Evolutionary conservation across 306 rosid species (phyloP).

Genomic region (Cucurbita maxima): DNA sequence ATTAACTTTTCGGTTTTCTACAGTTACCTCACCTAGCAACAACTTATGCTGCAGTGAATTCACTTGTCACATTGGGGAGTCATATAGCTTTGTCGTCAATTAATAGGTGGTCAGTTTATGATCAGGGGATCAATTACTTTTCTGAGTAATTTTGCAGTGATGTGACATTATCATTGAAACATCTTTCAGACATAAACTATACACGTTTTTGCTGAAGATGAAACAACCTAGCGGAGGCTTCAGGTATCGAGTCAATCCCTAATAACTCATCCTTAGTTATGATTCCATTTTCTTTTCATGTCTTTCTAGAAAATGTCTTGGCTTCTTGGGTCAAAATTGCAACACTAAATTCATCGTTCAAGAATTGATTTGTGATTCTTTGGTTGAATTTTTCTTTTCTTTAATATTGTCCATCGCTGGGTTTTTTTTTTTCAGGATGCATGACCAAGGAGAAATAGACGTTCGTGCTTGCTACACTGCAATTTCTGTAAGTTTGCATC

Average conservation of each 20-base stretch:
- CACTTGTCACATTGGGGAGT: slow-evolving; percentile 72
- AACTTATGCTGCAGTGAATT: slow-evolving; percentile 83
- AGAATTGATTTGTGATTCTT: background rate
- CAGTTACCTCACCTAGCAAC: slow-evolving; percentile 98
- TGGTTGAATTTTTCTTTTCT: background rate
- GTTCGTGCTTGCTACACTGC: slow-evolving; percentile 95
- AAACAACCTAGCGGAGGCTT: slow-evolving; percentile 76
- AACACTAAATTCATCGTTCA: background rate
- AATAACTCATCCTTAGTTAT: background rate
- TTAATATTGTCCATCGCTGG: background rate
- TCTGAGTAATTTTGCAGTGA: slow-evolving; percentile 7
- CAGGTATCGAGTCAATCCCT: slow-evolving; percentile 30
- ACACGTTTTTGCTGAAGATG: slow-evolving; percentile 52
- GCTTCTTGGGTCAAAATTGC: background rate
- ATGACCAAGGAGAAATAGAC: slow-evolving; percentile 81
- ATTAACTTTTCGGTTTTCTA: slow-evolving; percentile 7
- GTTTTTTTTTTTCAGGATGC: slow-evolving; percentile 43
- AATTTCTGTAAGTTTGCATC: slow-evolving; percentile 55
- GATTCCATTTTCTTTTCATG: background rate
- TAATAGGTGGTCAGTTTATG: slow-evolving; percentile 71
- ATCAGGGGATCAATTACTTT: slow-evolving; percentile 12
- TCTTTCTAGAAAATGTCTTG: background rate
- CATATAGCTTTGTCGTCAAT: slow-evolving; percentile 60
- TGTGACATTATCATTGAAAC: slow-evolving; percentile 8
- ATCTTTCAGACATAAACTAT: slow-evolving; percentile 45